Conservation (phyloP, 2,329 filamentous ascomycete genomes). For the Beauveria bassiana region DNA sequence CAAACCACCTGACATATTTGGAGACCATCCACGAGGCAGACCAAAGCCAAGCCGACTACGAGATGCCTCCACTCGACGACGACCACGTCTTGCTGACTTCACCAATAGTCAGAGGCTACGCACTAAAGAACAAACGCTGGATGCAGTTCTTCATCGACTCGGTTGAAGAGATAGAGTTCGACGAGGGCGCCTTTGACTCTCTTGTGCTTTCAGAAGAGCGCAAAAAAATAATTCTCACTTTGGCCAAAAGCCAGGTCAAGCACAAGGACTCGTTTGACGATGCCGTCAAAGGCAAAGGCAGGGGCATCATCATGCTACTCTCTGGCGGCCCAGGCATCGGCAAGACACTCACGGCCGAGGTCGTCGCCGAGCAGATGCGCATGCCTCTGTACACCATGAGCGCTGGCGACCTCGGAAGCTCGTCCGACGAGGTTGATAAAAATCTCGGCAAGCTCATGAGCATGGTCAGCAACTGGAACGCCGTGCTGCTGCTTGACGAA, state of each 20-base stretch:
- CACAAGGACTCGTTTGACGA: conserved; percentile 73
- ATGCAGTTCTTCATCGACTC: conserved; percentile 79
- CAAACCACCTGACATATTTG: conserved; percentile 70
- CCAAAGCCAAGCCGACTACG: conserved; percentile 30
- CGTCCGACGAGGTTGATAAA: conserved; percentile 62
- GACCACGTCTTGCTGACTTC: conserved; percentile 80
- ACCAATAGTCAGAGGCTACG: conserved; percentile 77
- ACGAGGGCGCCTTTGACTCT: conserved; percentile 71
- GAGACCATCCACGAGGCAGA: conserved; percentile 56
- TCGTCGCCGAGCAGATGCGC: conserved; percentile 74
- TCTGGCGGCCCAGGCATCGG: conserved; percentile 82
- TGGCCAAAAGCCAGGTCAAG: conserved; percentile 79
- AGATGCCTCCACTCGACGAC: conserved; percentile 57
- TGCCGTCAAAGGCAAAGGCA: conserved; percentile 76
- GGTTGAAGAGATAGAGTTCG: conserved; percentile 76
- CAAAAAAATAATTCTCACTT: conserved; percentile 60
- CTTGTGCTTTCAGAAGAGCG: conserved; percentile 61
- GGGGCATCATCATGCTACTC: conserved; percentile 74
- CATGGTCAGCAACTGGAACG: conserved; percentile 79
- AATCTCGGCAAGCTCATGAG: conserved; percentile 79
- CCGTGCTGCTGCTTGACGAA: conserved; percentile 77
- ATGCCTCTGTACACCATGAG: conserved; percentile 78
- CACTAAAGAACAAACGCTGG: conserved; percentile 85
- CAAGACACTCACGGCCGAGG: conserved; percentile 81
- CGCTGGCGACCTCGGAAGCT: conserved; percentile 73